These are phyloP conservation scores for Colletotrichum destructivum DNA, from an alignment of 2,329 filamentous ascomycete species.

Conservation along the genomic window DNA sequence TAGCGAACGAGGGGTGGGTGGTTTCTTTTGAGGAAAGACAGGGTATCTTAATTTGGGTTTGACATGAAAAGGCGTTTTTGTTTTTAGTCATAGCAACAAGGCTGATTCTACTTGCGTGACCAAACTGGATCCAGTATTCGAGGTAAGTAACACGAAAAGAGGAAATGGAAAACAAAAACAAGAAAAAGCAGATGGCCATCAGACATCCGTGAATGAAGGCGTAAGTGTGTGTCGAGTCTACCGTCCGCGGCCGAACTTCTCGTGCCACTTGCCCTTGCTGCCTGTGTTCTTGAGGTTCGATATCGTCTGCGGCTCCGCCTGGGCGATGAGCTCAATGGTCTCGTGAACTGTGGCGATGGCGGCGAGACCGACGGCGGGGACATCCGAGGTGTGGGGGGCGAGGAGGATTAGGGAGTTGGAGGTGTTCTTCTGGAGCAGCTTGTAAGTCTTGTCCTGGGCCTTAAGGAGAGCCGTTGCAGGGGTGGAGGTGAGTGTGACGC, in stretches of 20 bases:
- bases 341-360: slow-evolving; percentile 72
- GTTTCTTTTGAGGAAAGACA: not conserved
- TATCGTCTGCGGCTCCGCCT: slow-evolving; percentile 48
- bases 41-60: not conserved
- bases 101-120: no score
- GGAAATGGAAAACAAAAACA: no score
- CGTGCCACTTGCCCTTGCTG: slow-evolving; percentile 71
- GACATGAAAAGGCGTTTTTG: not conserved
- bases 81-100: no score
- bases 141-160: no score
- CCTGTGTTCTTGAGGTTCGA: slow-evolving; percentile 48
- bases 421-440: slow-evolving; percentile 76
- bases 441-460: slow-evolving; percentile 67
- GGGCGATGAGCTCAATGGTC: slow-evolving; percentile 71
- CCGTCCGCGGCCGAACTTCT: slow-evolving; percentile 67
- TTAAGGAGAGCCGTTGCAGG: slow-evolving; percentile 66
- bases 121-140: no score
- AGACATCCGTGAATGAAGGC: not conserved
- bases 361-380: slow-evolving; percentile 55
- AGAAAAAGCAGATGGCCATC: not conserved
- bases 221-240: slow-evolving; percentile 44
- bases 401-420: slow-evolving; percentile 77
- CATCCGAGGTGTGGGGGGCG: slow-evolving; percentile 49
- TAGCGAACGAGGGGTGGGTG: not conserved
- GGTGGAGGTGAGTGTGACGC: slow-evolving; percentile 65